Percentiles rank a stretch among this genome's conserved stretches.
These are phyloP conservation scores for Phytophthora chlamydospora DNA, from an alignment of 352 stramenopile genomes.

Conservation along the genomic window DNA sequence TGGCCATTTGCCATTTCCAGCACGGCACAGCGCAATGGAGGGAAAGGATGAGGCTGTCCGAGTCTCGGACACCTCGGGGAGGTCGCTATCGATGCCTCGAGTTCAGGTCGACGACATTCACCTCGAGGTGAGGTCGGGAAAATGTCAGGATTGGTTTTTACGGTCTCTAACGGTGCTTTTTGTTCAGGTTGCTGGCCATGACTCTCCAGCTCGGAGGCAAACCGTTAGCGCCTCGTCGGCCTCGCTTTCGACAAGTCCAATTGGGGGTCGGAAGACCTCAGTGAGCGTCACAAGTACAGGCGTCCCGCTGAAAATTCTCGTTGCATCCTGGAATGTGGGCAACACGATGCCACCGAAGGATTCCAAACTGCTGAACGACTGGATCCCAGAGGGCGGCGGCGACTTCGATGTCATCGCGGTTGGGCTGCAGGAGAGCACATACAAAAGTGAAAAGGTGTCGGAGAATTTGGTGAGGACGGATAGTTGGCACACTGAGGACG, in stretches of 20 bases:
- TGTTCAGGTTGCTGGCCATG: constrained; percentile 16
- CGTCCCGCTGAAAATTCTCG: constrained; percentile 53
- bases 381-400: constrained; percentile 79
- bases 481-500: constrained; percentile 32
- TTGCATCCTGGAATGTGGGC: constrained; percentile 86
- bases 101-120: constrained; percentile 27
- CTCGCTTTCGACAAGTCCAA: constrained; percentile 1
- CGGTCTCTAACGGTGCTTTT: neutral
- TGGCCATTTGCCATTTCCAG: constrained; percentile 14
- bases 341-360: constrained; percentile 82
- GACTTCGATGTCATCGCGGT: constrained; percentile 87
- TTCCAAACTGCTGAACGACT: constrained; percentile 53
- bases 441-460: constrained; percentile 56
- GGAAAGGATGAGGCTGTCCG: constrained; percentile 5
- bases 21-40: constrained; percentile 21
- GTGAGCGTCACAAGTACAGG: constrained; percentile 17
- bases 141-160: neutral
- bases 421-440: constrained; percentile 84
- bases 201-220: constrained; percentile 19
- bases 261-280: constrained; percentile 13
- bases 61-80: neutral
- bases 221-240: constrained; percentile 5
- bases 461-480: constrained; percentile 33
- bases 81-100: constrained; percentile 21
- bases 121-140: constrained; percentile 22